Base-by-base conservation (phyloP, 495 filamentous ascomycete genomes). In the Neurospora discreta region DNA sequence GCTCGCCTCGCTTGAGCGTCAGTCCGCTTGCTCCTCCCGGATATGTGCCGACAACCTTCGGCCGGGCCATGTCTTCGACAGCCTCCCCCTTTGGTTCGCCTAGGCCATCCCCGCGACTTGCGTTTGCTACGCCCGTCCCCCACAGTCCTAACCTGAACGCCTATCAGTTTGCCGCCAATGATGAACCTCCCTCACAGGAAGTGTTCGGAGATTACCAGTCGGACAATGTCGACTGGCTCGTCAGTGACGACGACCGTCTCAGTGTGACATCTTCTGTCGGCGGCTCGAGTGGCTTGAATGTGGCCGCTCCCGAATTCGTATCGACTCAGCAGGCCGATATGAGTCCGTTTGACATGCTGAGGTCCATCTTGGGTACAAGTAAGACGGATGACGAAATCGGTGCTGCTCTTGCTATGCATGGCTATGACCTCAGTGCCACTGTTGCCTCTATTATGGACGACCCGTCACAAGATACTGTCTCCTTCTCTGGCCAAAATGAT, bases 301-400 rank as follows among this genome's bases (percentile, higher is more conserved):
- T 91, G 71, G 90, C 90, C 23, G 91, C 90, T 9, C 90, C 93
- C 18, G 89, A 94, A 71, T 96, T 93, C 76, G 78, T 79, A 72
- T 89, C 92, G 38, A 88, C 77, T 90, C 88, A 91, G 72, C 89
- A 91, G 74, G 84, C 84, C 73, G 94, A 98, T 76, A 99, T 99
- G 96, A 95, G 92, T 69, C 94, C 96, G 3, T 96, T 97, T 83
- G 96, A 99, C 80, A 99, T 99, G 86, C 85, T 99, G 58, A 91
- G 96, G 68, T 97, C 94, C 13, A 95, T 99, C 39, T 85, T 99
- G 41, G 93, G 95, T 13, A 93, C 94, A 76, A 90, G 91, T 72
- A 90, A 91, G 75, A 89, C 92, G 18, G 95, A 98, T 76, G 95
- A 98, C 70, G 96, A 99, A 79, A 94, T 98, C 69, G 93, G 98